A percentile compares a stretch with the other conserved stretches of the same genome.
Conservation (phyloP, 1,284 basidiomycete species). For the Garcileccinum viscosum region DNA sequence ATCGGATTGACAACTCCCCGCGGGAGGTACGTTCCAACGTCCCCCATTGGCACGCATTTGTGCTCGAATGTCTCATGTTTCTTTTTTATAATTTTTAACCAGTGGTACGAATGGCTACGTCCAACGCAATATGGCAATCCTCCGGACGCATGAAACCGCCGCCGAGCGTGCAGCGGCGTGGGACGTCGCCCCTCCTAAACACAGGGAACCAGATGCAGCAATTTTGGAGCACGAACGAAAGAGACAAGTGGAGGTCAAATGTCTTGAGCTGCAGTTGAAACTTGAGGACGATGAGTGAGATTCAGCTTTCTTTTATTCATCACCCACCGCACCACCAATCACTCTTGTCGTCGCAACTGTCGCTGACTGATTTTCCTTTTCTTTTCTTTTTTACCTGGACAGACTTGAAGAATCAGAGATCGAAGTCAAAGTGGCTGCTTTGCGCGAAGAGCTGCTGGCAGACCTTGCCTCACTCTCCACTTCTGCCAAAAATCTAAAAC, state of each 20-base stretch:
- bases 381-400: neutral
- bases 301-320: neutral
- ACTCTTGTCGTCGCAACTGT: neutral
- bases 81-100: neutral
- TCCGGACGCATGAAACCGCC: constrained; percentile 77
- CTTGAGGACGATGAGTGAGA: constrained; percentile 91
- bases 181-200: constrained; percentile 81
- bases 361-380: neutral
- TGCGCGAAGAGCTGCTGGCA: constrained; percentile 75
- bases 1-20: constrained; percentile 89
- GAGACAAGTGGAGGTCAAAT: constrained; percentile 91
- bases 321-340: neutral
- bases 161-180: constrained; percentile 74
- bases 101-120: constrained; percentile 97
- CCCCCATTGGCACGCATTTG: too few species aligned
- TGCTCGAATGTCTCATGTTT: neutral
- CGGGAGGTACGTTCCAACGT: constrained; percentile 68
- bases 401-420: constrained; percentile 85
- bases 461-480: constrained; percentile 58
- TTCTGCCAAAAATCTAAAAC: constrained; percentile 63
- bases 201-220: constrained; percentile 90
- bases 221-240: constrained; percentile 97
- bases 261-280: constrained; percentile 86
- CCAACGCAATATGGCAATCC: constrained; percentile 83
- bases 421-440: constrained; percentile 75